These are phyloP conservation scores for Auricularia cornea DNA, from an alignment of 768 basidiomycete species.

Conservation along the genomic window DNA sequence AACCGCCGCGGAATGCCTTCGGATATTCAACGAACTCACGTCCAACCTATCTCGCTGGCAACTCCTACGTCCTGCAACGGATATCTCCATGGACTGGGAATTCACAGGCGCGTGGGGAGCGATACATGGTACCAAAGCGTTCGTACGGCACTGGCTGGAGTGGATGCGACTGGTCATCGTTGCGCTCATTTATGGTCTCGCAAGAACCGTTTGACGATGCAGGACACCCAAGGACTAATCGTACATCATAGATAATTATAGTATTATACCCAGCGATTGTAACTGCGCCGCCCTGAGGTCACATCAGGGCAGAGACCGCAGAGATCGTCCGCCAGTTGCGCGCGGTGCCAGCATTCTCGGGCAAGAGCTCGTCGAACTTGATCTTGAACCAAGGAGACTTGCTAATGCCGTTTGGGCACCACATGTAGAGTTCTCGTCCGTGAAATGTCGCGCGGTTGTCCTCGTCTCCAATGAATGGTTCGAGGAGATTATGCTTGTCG, in stretches of 20 bases:
- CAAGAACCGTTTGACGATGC: neutral
- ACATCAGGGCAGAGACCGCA: neutral
- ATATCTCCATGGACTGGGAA: neutral
- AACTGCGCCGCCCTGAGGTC: too few species aligned
- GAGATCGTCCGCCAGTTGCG: neutral
- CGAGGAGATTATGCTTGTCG: neutral
- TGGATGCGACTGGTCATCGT: neutral
- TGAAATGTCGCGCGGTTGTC: neutral
- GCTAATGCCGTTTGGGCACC: too few species aligned
- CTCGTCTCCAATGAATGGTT: neutral
- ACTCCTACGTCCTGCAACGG: neutral
- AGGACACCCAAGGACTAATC: too few species aligned
- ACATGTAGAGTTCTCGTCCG: too few species aligned
- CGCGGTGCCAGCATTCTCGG: neutral
- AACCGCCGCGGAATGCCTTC: neutral
- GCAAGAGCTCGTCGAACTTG: neutral
- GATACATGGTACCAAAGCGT: neutral
- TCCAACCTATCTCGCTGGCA: neutral
- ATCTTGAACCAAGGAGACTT: neutral
- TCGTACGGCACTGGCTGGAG: neutral
- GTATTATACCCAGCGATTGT: too few species aligned
- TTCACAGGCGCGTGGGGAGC: neutral
- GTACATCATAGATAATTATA: too few species aligned
- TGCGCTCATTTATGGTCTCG: neutral
- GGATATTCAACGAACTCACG: neutral